Conservation (phyloP, 2,329 filamentous ascomycete genomes). For the Aspergillus ibericus region DNA sequence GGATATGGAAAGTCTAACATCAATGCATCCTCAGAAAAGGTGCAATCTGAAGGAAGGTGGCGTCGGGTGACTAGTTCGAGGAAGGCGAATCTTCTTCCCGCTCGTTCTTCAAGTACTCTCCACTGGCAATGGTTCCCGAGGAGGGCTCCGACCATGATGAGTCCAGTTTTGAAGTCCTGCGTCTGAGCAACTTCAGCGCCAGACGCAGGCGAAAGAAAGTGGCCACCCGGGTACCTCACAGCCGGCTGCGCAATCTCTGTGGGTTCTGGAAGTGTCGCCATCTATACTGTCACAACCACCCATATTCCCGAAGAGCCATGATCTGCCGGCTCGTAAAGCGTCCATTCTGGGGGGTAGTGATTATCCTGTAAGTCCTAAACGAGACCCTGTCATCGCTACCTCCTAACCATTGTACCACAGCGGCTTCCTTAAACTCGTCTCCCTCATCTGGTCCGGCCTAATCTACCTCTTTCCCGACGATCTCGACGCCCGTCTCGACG, state of each 20-base stretch:
- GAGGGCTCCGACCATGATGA: not conserved
- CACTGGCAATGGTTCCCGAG: not conserved
- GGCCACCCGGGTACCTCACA: not conserved
- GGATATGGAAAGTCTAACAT: too few species aligned
- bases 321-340: not conserved
- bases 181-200: not conserved
- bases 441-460: not conserved
- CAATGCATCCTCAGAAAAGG: too few species aligned
- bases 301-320: not conserved
- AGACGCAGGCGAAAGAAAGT: not conserved
- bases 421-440: constrained; percentile 2
- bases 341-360: not conserved
- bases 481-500: constrained; percentile 7
- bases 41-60: not conserved
- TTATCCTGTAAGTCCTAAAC: not conserved
- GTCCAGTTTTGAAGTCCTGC: not conserved
- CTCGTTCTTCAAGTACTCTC: not conserved
- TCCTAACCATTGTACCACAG: not conserved
- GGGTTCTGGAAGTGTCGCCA: not conserved
- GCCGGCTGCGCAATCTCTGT: not conserved
- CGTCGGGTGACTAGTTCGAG: not conserved
- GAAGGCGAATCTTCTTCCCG: not conserved
- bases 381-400: not conserved
- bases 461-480: constrained; percentile 8
- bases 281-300: not conserved